A percentile compares a stretch with the other conserved stretches of the same genome.
Conservation (phyloP, 225 moss, liverwort and hornwort genomes). For the Physcomitrium patens region DNA sequence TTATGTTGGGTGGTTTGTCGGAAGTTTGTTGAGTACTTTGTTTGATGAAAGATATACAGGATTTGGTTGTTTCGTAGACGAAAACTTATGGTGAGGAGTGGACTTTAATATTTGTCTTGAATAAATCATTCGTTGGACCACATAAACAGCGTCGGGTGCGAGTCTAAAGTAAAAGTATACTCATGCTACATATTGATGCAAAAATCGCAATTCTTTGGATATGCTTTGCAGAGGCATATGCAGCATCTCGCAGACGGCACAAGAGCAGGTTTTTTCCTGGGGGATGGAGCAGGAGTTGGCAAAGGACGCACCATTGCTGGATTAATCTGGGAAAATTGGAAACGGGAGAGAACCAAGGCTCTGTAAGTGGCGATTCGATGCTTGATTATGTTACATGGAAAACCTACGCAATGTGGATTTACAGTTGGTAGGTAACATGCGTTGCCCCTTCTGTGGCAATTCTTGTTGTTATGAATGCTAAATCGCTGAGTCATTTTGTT, state of each 20-base stretch:
- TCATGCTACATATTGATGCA: conserved; percentile 21
- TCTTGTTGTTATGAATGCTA: conserved; percentile 2
- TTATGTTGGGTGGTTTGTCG: not conserved
- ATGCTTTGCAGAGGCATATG: conserved; percentile 79
- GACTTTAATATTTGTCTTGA: not conserved
- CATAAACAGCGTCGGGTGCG: conserved; percentile 13
- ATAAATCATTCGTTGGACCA: not conserved
- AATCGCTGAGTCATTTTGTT: conserved; percentile 16
- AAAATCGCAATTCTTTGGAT: conserved; percentile 17
- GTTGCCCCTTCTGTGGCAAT: conserved; percentile 20
- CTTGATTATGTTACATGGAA: conserved; percentile 22
- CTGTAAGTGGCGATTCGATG: conserved; percentile 53
- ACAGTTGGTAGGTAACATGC: not conserved
- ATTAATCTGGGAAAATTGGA: conserved; percentile 99
- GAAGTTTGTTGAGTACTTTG: not conserved
- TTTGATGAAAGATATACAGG: conserved; percentile 24
- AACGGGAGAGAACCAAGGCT: conserved; percentile 85
- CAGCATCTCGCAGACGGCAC: conserved; percentile 73
- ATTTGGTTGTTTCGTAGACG: not conserved
- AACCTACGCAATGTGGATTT: not conserved
- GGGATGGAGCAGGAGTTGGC: conserved; percentile 99
- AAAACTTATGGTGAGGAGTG: conserved; percentile 9
- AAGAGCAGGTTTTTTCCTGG: conserved; percentile 95
- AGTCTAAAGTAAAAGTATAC: conserved; percentile 6
- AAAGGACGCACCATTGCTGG: conserved; percentile 99